These are phyloP conservation scores for Beauveria pseudobassiana DNA, from an alignment of 2,329 filamentous ascomycete species.

Conservation along the genomic window DNA sequence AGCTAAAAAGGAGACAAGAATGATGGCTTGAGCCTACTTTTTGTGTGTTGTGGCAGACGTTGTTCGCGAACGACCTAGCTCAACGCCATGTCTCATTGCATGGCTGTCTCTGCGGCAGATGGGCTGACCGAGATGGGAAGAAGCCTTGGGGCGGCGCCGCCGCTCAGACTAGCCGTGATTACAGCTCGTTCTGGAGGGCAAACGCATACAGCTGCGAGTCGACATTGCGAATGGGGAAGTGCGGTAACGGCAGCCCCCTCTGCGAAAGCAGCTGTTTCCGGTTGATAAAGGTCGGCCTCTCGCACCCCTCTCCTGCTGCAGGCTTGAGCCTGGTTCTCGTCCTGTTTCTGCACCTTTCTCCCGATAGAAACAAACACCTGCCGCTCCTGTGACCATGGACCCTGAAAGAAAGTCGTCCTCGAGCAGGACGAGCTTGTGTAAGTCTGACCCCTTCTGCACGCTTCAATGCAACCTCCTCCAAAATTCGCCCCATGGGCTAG, in stretches of 20 bases:
- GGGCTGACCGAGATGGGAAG: slow-evolving; percentile 5
- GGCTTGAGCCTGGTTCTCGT: not conserved
- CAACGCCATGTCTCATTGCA: slow-evolving; percentile 3
- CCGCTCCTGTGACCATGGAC: not conserved
- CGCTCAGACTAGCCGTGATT: not conserved
- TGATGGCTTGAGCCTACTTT: too few relatives aligned
- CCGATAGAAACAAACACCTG: not conserved
- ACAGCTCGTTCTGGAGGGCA: not conserved
- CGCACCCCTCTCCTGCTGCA: not conserved
- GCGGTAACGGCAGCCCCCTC: not conserved
- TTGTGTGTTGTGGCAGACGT: not conserved
- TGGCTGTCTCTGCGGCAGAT: not conserved
- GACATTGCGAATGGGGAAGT: not conserved
- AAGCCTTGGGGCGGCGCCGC: not conserved
- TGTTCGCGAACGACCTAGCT: not conserved
- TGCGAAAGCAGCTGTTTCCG: not conserved
- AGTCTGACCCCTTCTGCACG: not conserved
- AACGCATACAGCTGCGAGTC: not conserved
- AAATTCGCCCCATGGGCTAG: not conserved
- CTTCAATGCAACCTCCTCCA: not conserved
- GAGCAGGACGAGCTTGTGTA: slow-evolving; percentile 9
- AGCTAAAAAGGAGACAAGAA: too few relatives aligned
- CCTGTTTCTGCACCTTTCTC: not conserved
- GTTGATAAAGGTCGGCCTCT: not conserved
- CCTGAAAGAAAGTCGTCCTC: slow-evolving; percentile 8